A percentile compares a stretch with the other conserved stretches of the same genome.
phyloP scores from a whole-genome alignment of 768 basidiomycete species.

The Amanita exitialis region DNA sequence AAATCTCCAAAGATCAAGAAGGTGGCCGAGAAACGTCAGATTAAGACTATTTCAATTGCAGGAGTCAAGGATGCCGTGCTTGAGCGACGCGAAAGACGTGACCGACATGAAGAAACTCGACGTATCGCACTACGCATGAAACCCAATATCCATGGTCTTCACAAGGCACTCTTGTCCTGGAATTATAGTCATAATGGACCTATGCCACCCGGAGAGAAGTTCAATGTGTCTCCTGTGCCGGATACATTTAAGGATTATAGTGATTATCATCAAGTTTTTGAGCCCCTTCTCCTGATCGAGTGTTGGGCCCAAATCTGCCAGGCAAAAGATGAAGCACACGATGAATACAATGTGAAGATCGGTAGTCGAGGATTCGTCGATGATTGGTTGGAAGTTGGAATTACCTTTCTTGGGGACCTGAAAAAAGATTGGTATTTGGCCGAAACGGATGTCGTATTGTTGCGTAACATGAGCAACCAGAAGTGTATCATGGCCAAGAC shows the following conservation, averaged over 20 bases:
- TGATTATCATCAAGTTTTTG: conserved; percentile 68
- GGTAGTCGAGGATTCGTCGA: conserved; percentile 63
- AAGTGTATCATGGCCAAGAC: conserved; percentile 63
- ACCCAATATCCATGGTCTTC: conserved; percentile 74
- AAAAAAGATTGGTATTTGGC: conserved; percentile 64
- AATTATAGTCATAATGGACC: conserved; percentile 61
- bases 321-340: conserved; percentile 57
- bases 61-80: conserved; percentile 32
- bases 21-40: conserved; percentile 45
- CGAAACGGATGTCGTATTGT: conserved; percentile 81
- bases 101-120: conserved; percentile 51
- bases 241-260: conserved; percentile 51
- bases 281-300: conserved; percentile 81
- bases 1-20: conserved; percentile 52
- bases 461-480: conserved; percentile 47
- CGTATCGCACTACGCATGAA: conserved; percentile 60
- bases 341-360: conserved; percentile 53
- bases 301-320: conserved; percentile 83
- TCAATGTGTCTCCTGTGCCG: conserved; percentile 39
- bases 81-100: conserved; percentile 28
- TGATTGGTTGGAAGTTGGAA: conserved; percentile 75
- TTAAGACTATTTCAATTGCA: conserved; percentile 53
- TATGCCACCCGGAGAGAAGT: conserved; percentile 45
- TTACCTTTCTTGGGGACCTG: conserved; percentile 46
- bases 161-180: conserved; percentile 79